Evolutionary conservation across 805 yeast species (phyloP).

Genomic region (Yarrowia sp.): DNA sequence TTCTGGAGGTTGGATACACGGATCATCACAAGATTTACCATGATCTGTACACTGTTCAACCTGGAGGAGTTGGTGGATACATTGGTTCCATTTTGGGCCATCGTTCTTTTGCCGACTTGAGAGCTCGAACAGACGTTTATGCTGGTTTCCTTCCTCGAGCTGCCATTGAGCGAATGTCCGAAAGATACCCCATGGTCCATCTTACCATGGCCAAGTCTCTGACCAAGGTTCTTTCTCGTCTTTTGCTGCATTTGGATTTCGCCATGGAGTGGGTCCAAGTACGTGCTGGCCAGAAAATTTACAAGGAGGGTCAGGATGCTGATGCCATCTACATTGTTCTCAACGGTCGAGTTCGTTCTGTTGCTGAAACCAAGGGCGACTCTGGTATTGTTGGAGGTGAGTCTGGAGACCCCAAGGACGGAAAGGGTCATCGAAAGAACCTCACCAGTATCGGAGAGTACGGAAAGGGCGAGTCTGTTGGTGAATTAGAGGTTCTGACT

Average conservation of each 20-base stretch:
- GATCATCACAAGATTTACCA: constrained; percentile 34
- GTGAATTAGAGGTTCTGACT: constrained; percentile 91
- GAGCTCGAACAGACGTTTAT: constrained; percentile 58
- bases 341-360: constrained; percentile 80
- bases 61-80: constrained; percentile 88
- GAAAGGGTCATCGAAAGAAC: constrained; percentile 18
- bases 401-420: constrained; percentile 1
- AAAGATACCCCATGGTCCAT: constrained; percentile 70
- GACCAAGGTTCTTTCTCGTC: constrained; percentile 60
- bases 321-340: constrained; percentile 87
- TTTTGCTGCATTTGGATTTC: constrained; percentile 73
- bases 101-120: constrained; percentile 69
- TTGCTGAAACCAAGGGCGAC: constrained; percentile 31
- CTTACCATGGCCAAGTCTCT: constrained; percentile 73
- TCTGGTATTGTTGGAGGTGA: constrained; percentile 1
- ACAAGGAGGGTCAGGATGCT: constrained; percentile 79
- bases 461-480: constrained; percentile 93
- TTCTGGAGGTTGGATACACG: constrained; percentile 58
- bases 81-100: constrained; percentile 76
- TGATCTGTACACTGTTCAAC: constrained; percentile 52
- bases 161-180: constrained; percentile 62
- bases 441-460: constrained; percentile 60
- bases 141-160: constrained; percentile 68
- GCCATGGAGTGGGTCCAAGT: constrained; percentile 94
- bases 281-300: constrained; percentile 78